Evolutionary conservation across 108 stramenopile species (phyloP).

Genomic region (Cyclotella kingstonii): DNA sequence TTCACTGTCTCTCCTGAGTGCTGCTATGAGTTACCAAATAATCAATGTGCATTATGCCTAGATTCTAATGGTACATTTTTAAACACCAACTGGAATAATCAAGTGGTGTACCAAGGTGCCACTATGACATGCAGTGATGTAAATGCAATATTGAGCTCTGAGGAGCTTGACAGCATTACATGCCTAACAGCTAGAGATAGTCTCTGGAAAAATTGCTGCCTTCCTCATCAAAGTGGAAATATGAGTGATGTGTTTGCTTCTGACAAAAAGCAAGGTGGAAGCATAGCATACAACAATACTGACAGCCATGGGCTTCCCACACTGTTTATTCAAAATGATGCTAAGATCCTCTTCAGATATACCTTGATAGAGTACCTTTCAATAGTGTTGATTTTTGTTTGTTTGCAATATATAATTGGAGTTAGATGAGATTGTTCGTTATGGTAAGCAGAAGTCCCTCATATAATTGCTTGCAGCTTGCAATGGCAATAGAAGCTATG

Average conservation of each 20-base stretch:
- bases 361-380: too few species aligned
- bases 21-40: slow-evolving; percentile 32
- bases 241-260: slow-evolving; percentile 26
- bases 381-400: too few species aligned
- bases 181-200: slow-evolving; percentile 32
- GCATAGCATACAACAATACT: too few species aligned
- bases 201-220: slow-evolving; percentile 40
- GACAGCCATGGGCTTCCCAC: too few species aligned
- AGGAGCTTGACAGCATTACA: slow-evolving; percentile 36
- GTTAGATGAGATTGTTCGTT: too few species aligned
- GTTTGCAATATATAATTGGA: too few species aligned
- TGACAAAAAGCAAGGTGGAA: slow-evolving; percentile 12
- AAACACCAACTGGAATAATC: slow-evolving; percentile 46
- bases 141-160: slow-evolving; percentile 37
- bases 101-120: slow-evolving; percentile 35
- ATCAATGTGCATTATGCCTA: slow-evolving; percentile 40
- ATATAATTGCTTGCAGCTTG: too few species aligned
- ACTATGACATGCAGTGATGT: slow-evolving; percentile 39
- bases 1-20: slow-evolving; percentile 33
- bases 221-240: slow-evolving; percentile 41
- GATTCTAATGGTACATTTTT: slow-evolving; percentile 41
- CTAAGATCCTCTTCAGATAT: too few species aligned
- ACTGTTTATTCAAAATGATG: too few species aligned
- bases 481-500: too few species aligned
- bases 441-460: too few species aligned